Conservation (phyloP, 768 basidiomycete species). For the Amanita exitialis region DNA sequence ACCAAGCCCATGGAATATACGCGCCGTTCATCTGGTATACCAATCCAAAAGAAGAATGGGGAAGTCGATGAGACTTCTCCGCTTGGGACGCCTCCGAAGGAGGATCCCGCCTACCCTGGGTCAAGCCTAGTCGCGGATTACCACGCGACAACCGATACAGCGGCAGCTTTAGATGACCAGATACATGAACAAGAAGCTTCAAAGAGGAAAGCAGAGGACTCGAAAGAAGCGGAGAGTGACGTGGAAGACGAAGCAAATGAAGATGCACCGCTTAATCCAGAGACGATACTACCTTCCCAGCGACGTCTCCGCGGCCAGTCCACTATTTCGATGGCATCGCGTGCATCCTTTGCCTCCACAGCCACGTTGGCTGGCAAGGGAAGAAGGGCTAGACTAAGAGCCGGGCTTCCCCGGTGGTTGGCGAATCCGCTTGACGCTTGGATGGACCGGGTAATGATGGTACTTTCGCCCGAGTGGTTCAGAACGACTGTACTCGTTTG, state of each 20-base stretch:
- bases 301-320: neutral
- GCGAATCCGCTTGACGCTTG: slow-evolving; percentile 56
- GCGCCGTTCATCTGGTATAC: neutral
- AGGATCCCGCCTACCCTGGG: neutral
- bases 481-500: slow-evolving; percentile 73
- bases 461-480: slow-evolving; percentile 69
- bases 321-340: neutral
- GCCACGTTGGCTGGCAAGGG: neutral
- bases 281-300: neutral
- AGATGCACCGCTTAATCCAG: slow-evolving; percentile 3
- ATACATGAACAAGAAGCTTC: neutral
- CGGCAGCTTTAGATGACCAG: neutral
- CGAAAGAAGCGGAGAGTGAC: neutral
- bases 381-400: neutral
- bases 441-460: slow-evolving; percentile 56
- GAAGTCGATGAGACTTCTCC: slow-evolving; percentile 4
- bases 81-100: slow-evolving; percentile 1
- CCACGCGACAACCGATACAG: slow-evolving; percentile 8
- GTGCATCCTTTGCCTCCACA: neutral
- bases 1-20: neutral
- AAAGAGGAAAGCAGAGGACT: neutral
- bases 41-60: neutral
- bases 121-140: slow-evolving; percentile 7
- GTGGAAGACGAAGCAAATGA: slow-evolving; percentile 1
- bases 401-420: slow-evolving; percentile 25